Evolutionary conservation across 2,329 filamentous ascomycete genomes (phyloP), one percentile per base, ranked within the genome.

Genomic region (Ceratocystis alfenasii): DNA sequence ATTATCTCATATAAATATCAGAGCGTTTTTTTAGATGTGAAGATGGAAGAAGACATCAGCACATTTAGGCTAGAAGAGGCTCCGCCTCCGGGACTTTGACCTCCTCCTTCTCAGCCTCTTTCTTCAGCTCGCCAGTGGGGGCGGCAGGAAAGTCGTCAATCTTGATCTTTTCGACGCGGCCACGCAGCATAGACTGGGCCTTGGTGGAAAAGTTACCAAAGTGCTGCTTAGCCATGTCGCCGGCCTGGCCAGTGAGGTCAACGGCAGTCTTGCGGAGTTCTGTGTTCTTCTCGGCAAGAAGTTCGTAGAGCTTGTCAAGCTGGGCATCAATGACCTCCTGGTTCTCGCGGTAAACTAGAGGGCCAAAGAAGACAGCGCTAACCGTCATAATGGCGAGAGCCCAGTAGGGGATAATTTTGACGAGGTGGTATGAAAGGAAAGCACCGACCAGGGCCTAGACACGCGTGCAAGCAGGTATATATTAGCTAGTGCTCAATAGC

Each of bases 381-480:
- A 83, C 83, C 69, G 76, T 77, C 70, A 87, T 78, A 69, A 88
- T 75, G 60, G 83, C 78, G 69, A 88, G 81, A 45, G 83, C 85
- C 86, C 86, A 88, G 78, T 86, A 82, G 45, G 86, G 86, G 61
- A 88, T 81, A 68, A 88, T 77, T 79, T 87, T 88, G 75, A 86
- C 81, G 48, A 88, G 78, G 74, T 81, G 84, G 77, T 88, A 88
- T 28, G 85, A 85, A 69, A 87, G 69, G 74, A 88, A 86, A 61
- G 85, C 80, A 68, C 78, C 78, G 64, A 86, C 63, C 69, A 82
- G 83, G 66, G 83, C 82, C 83, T 87, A 62, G 1, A 3, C 12
- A 6, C 3, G 22, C 2, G 45, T 22, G 8, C 46, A 28, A n/a
- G 28, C 5, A 30, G 33, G 33, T 7, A n/a, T 20, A 48, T 20